These are phyloP conservation scores for Citrus cavaleriei DNA, from an alignment of 345 rosid genomes.

Conservation along the genomic window DNA sequence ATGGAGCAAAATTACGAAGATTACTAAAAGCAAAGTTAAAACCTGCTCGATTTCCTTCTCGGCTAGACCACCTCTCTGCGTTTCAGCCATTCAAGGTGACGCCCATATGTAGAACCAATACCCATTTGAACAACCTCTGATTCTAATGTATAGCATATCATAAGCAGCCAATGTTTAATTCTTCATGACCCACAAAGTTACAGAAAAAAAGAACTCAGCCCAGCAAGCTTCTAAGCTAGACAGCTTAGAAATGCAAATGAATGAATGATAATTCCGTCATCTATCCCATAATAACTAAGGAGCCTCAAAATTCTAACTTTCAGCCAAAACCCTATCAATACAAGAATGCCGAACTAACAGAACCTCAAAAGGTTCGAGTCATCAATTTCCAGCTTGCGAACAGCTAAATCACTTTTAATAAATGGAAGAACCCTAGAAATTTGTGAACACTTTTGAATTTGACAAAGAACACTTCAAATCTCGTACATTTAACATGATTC, in stretches of 20 bases:
- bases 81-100: constrained; percentile 75
- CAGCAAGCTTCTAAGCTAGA: neutral
- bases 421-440: constrained; percentile 5
- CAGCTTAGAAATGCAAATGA: neutral
- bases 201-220: neutral
- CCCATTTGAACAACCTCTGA: constrained; percentile 50
- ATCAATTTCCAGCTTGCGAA: constrained; percentile 15
- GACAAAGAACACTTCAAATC: neutral
- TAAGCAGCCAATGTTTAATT: constrained; percentile 16
- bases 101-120: constrained; percentile 29
- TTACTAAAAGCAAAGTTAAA: constrained; percentile 2
- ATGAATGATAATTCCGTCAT: neutral
- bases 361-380: neutral
- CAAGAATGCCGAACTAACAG: constrained; percentile 15
- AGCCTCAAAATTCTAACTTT: constrained; percentile 4
- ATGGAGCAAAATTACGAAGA: neutral
- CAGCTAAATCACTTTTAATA: constrained; percentile 8
- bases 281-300: constrained; percentile 26
- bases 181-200: constrained; percentile 18
- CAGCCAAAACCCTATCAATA: constrained; percentile 15
- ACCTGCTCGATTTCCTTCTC: constrained; percentile 91
- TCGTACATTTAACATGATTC: constrained; percentile 1
- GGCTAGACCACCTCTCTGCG: constrained; percentile 54
- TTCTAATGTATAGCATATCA: constrained; percentile 16
- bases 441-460: neutral